Evolutionary conservation across 768 basidiomycete genomes (phyloP).

Genomic region (Calocybe cyanea): DNA sequence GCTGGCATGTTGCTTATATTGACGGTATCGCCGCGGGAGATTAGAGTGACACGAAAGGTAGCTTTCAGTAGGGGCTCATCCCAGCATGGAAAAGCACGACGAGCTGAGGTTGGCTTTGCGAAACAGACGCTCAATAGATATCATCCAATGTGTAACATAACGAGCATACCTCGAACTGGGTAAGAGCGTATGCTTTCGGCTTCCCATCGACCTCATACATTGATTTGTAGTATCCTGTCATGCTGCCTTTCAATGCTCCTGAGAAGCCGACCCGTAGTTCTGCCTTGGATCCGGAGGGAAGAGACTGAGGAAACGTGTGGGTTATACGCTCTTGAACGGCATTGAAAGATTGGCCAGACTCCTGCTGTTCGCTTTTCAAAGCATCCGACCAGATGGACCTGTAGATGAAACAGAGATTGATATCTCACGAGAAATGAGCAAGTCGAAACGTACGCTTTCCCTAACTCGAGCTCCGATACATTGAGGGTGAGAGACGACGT

Average conservation of each 20-base stretch:
- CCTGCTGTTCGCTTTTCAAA: conserved; percentile 42
- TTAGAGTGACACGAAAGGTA: conserved; percentile 70
- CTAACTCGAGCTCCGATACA: conserved; percentile 53
- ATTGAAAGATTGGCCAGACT: conserved; percentile 51
- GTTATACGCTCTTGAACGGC: conserved; percentile 60
- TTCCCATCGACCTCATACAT: conserved; percentile 60
- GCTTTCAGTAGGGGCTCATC: conserved; percentile 92
- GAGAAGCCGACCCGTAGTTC: conserved; percentile 67
- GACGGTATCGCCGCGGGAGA: conserved; percentile 72
- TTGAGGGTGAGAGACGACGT: conserved; percentile 68
- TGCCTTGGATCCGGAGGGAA: conserved; percentile 70
- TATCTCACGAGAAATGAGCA: not conserved
- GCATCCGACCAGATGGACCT: conserved; percentile 52
- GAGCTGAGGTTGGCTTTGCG: conserved; percentile 75
- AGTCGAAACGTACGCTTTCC: conserved; percentile 38
- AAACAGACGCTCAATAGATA: conserved; percentile 1
- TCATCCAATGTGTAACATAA: not conserved
- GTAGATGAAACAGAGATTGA: not conserved
- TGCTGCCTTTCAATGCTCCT: conserved; percentile 61
- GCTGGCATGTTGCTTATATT: conserved; percentile 88
- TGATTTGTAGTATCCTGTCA: conserved; percentile 85
- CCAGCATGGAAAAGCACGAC: conserved; percentile 85
- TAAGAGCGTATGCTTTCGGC: conserved; percentile 69
- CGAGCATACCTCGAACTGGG: conserved; percentile 78
- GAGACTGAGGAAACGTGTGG: conserved; percentile 49